phyloP scores from a whole-genome alignment of 805 yeast species.

The Candida namnaoensis region DNA sequence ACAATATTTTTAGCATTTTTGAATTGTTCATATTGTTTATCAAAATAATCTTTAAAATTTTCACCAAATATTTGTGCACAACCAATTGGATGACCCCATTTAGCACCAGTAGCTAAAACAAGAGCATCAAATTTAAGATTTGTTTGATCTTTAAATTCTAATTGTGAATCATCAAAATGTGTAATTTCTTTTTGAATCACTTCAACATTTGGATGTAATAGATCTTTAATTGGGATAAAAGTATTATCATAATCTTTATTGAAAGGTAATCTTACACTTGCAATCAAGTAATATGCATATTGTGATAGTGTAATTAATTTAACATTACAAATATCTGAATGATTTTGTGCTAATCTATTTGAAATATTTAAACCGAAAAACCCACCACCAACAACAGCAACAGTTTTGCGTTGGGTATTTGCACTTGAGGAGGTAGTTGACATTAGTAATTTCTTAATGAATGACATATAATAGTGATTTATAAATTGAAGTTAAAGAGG shows the following conservation, averaged over 20 bases:
- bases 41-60: conserved; percentile 7
- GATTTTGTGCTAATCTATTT: conserved; percentile 7
- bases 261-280: conserved; percentile 13
- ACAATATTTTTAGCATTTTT: conserved; percentile 16
- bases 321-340: conserved; percentile 2
- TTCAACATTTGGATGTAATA: conserved; percentile 12
- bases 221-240: conserved; percentile 10
- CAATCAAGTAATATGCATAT: conserved; percentile 5
- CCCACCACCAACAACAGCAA: conserved; percentile 17
- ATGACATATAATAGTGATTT: no score
- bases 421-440: no score
- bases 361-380: conserved; percentile 13
- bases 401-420: conserved; percentile 1
- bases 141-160: conserved; percentile 6
- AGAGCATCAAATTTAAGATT: conserved; percentile 14
- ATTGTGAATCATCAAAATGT: conserved; percentile 9
- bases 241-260: conserved; percentile 9
- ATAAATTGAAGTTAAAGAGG: no score
- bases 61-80: conserved; percentile 8
- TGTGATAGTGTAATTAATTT: conserved; percentile 10
- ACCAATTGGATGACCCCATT: conserved; percentile 19
- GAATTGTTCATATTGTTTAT: conserved; percentile 6
- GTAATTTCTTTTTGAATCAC: conserved; percentile 13
- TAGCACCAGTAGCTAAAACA: conserved; percentile 22
- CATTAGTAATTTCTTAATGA: no score